phyloP scores from a whole-genome alignment of 1,139 yeast species.

The Candida sp. region DNA sequence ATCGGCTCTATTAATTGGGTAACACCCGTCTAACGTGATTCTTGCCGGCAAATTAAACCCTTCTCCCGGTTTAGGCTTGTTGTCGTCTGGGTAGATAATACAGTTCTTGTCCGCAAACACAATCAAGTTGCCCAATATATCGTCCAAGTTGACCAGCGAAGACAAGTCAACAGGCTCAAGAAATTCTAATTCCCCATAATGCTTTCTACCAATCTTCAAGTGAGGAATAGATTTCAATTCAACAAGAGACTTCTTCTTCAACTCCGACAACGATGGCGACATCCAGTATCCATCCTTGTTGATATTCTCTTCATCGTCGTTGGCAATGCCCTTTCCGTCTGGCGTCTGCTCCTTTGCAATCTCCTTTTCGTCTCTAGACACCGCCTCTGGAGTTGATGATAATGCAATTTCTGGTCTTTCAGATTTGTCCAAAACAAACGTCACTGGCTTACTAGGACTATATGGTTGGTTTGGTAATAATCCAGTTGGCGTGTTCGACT shows the following conservation, averaged over 20 bases:
- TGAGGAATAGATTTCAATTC: conserved; percentile 68
- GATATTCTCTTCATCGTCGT: conserved; percentile 12
- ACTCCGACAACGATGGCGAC: conserved; percentile 71
- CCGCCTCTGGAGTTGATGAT: conserved; percentile 15
- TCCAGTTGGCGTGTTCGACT: conserved; percentile 24
- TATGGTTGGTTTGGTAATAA: conserved; percentile 13
- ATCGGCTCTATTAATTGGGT: conserved; percentile 75
- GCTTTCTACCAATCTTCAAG: conserved; percentile 81
- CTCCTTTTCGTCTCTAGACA: conserved; percentile 12
- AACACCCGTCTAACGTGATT: conserved; percentile 78
- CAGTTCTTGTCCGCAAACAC: conserved; percentile 65
- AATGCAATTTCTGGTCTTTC: conserved; percentile 8
- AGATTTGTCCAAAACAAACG: conserved; percentile 30
- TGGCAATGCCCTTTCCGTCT: conserved; percentile 19
- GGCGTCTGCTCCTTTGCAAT: conserved; percentile 1
- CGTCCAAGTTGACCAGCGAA: conserved; percentile 57
- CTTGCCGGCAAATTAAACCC: conserved; percentile 82
- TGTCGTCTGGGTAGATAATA: conserved; percentile 75
- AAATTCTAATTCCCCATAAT: conserved; percentile 80
- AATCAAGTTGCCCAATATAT: conserved; percentile 69
- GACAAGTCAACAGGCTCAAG: conserved; percentile 84
- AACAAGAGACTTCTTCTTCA: conserved; percentile 60
- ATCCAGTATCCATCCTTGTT: conserved; percentile 78
- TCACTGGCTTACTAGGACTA: conserved; percentile 34
- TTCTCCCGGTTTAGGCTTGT: conserved; percentile 70